Conservation (phyloP, 345 rosid species). For the Eucalyptus regnans region DNA sequence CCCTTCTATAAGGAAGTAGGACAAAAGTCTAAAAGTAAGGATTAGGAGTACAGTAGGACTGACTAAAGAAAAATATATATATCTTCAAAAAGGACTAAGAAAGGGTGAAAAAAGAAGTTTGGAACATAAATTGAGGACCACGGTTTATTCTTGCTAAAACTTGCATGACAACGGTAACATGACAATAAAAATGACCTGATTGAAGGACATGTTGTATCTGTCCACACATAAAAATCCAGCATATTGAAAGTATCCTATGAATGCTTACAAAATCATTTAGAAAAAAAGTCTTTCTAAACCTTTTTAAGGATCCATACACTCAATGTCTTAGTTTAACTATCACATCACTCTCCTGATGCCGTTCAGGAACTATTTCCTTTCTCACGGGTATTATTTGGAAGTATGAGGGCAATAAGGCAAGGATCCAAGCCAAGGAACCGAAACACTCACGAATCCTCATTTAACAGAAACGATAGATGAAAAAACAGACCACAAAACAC, state of each 20-base stretch:
- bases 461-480: not conserved
- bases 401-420: not conserved
- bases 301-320: not conserved
- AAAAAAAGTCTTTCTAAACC: not conserved
- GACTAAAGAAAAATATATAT: too few relatives aligned
- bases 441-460: not conserved
- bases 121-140: not conserved
- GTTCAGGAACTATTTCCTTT: not conserved
- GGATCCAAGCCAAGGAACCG: not conserved
- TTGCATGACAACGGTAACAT: not conserved
- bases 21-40: too few relatives aligned
- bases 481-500: not conserved
- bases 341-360: not conserved
- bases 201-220: not conserved
- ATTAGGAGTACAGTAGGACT: too few relatives aligned
- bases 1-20: too few relatives aligned
- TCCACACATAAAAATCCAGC: not conserved
- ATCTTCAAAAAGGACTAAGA: not conserved
- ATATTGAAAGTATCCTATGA: not conserved
- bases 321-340: not conserved
- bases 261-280: not conserved
- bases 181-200: not conserved
- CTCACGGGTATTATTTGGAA: not conserved
- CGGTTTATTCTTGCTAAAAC: not conserved
- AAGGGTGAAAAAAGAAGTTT: not conserved